Conservation (phyloP, 805 yeast species). For the Candida loeiensis region DNA sequence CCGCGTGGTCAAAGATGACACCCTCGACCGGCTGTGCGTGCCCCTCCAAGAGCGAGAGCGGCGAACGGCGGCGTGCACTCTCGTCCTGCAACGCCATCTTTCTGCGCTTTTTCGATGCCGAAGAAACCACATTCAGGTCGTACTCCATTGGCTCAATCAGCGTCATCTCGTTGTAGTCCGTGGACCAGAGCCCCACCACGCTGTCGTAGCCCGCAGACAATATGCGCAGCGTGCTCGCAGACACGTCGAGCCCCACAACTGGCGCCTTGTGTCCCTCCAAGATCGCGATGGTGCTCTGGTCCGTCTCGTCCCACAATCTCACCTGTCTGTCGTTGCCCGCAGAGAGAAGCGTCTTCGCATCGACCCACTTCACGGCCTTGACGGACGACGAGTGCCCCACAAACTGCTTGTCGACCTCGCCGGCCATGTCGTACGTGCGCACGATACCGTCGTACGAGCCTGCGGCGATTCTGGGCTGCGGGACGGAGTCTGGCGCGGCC, state of each 20-base stretch:
- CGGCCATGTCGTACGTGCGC: conserved; percentile 80
- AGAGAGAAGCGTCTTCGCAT: conserved; percentile 70
- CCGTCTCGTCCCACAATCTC: conserved; percentile 67
- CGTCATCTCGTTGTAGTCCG: conserved; percentile 76
- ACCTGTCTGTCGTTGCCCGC: conserved; percentile 88
- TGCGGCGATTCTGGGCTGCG: conserved; percentile 59
- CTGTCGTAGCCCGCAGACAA: conserved; percentile 84
- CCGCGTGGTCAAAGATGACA: conserved; percentile 68
- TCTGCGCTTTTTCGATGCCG: conserved; percentile 86
- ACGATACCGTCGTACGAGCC: conserved; percentile 96
- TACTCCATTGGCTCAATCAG: conserved; percentile 48
- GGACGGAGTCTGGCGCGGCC: conserved; percentile 15
- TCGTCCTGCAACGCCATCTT: conserved; percentile 75
- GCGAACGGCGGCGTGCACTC: conserved; percentile 74
- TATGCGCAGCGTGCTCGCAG: conserved; percentile 52
- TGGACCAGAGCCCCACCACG: conserved; percentile 83
- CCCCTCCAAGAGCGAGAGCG: conserved; percentile 72
- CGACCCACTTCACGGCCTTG: conserved; percentile 75
- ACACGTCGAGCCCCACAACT: conserved; percentile 71
- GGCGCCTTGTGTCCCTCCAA: conserved; percentile 89
- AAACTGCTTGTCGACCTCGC: conserved; percentile 73
- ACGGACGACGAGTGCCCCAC: conserved; percentile 89
- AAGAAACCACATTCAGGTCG: conserved; percentile 47
- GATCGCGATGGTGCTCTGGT: conserved; percentile 67
- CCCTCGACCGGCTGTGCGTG: conserved; percentile 88